A percentile compares a stretch with the other conserved stretches of the same genome.
These are phyloP conservation scores for Apiotrichum domesticum DNA, from an alignment of 1,284 basidiomycete genomes.

Conservation along the genomic window DNA sequence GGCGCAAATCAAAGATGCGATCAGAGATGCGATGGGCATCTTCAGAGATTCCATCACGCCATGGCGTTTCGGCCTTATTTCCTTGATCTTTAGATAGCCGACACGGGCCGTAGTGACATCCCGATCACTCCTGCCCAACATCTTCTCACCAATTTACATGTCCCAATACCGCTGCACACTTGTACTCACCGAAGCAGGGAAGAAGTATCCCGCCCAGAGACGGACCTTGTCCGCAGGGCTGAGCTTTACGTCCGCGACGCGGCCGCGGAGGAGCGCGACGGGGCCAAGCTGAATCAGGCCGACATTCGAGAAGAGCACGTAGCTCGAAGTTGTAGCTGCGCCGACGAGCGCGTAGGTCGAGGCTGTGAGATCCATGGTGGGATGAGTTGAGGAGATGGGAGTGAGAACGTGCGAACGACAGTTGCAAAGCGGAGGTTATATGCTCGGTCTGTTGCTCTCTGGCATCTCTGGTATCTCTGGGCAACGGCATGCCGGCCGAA, in stretches of 20 bases:
- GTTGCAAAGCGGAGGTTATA: too few species aligned
- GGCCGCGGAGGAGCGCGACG: conserved; percentile 21
- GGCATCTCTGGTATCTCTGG: too few species aligned
- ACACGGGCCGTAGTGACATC: too few species aligned
- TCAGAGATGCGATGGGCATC: too few species aligned
- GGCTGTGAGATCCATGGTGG: conserved; percentile 12
- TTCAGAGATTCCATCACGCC: too few species aligned
- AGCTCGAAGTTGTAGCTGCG: conserved; percentile 17
- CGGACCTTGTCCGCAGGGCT: conserved; percentile 7
- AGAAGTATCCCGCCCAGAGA: conserved; percentile 17
- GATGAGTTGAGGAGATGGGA: not conserved
- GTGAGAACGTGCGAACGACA: not conserved
- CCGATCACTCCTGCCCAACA: not conserved
- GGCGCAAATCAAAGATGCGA: too few species aligned
- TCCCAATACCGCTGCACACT: too few species aligned
- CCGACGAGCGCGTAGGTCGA: conserved; percentile 22
- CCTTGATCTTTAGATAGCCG: too few species aligned
- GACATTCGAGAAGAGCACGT: conserved; percentile 24
- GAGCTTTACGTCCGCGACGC: conserved; percentile 3
- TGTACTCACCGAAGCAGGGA: conserved; percentile 17
- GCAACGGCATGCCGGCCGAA: too few species aligned
- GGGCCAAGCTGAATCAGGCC: conserved; percentile 20
- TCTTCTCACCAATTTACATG: too few species aligned
- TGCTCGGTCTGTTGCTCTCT: too few species aligned
- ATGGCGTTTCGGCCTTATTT: too few species aligned